Evolutionary conservation across 805 yeast species (phyloP), one percentile per base, ranked within the genome.

Genomic region (Ogataea corticis): DNA sequence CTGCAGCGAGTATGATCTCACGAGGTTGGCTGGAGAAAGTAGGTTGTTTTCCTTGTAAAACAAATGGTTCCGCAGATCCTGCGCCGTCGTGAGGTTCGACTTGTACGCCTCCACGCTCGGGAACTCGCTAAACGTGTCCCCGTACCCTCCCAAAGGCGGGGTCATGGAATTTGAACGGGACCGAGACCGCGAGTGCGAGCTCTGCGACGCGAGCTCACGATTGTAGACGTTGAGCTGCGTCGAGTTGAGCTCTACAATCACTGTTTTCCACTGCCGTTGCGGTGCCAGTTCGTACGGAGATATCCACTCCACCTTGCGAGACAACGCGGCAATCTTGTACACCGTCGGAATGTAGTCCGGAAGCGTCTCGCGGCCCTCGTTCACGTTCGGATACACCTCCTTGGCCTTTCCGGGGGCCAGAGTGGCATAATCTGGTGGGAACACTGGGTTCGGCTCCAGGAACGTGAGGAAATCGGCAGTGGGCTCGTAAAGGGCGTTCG

Each of bases 1-100:
- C 65, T 94, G 98, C 31, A 92, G 71, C 2, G 96, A 82, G 63
- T 80, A 91, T 0, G 89, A 78, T 51, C 83, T 73, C n/a, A 76
- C 55, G 25, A 85, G 61, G 40, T 63, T 73, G 7, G 55, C 49
- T 15, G 63, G 52, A 7, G 62, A 52, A n/a, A 75, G 45, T 30
- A 62, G 58, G 16, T 58, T 58, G 18, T 46, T 41, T 17, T 54
- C 53, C 31, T 47, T 50, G 42, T 49, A 61, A 16, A 42, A 50
- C 15, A 44, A 34, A 18, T 54, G 41, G 10, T 62, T 57, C n/a
- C 55, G 51, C 18, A 65, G 43, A 42, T 68, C 72, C 2, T 46
- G 44, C 10, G 48, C 47, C 0, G 59, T 56, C 12, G 71, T 65
- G 23, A 66, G 51, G 3, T 36, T 25, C 7, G 70, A 67, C n/a